Conservation (phyloP, 2,329 filamentous ascomycete genomes). For the Fusarium newnesense region DNA sequence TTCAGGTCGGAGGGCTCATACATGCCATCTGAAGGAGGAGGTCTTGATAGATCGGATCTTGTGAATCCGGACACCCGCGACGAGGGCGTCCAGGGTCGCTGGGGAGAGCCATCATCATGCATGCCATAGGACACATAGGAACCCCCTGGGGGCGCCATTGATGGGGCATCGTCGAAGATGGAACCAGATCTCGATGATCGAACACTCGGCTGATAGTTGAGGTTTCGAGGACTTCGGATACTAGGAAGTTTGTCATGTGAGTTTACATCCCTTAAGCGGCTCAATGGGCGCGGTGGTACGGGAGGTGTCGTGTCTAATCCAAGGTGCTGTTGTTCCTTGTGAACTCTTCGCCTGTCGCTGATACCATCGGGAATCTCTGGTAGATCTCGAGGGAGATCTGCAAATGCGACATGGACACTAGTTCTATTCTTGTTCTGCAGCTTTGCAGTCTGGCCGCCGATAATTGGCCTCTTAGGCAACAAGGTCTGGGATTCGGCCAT, state of each 20-base stretch:
- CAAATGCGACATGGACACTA: constrained; percentile 44
- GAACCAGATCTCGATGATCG: constrained; percentile 61
- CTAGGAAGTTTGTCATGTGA: constrained; percentile 58
- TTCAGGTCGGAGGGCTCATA: constrained; percentile 93
- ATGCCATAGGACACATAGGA: constrained; percentile 69
- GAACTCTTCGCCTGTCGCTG: constrained; percentile 51
- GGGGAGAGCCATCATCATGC: constrained; percentile 56
- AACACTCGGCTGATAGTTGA: constrained; percentile 63
- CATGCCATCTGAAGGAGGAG: constrained; percentile 74
- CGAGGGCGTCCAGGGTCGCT: constrained; percentile 68
- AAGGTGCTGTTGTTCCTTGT: constrained; percentile 41
- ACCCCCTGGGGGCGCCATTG: constrained; percentile 71
- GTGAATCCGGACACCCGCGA: constrained; percentile 62
- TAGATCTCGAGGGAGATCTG: constrained; percentile 53
- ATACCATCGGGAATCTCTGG: constrained; percentile 64
- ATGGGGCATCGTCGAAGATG: constrained; percentile 65
- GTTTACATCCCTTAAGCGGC: constrained; percentile 45
- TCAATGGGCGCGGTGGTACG: constrained; percentile 26
- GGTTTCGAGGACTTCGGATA: constrained; percentile 52
- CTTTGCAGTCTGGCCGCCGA: constrained; percentile 57
- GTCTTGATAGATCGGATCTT: constrained; percentile 59
- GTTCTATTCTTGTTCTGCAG: constrained; percentile 57
- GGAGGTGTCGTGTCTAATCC: constrained; percentile 31
- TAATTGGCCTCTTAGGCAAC: constrained; percentile 29
- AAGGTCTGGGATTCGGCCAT: constrained; percentile 19